These are phyloP conservation scores for Chaetomiaceae sp. DNA, from an alignment of 2,329 filamentous ascomycete genomes.

Conservation along the genomic window DNA sequence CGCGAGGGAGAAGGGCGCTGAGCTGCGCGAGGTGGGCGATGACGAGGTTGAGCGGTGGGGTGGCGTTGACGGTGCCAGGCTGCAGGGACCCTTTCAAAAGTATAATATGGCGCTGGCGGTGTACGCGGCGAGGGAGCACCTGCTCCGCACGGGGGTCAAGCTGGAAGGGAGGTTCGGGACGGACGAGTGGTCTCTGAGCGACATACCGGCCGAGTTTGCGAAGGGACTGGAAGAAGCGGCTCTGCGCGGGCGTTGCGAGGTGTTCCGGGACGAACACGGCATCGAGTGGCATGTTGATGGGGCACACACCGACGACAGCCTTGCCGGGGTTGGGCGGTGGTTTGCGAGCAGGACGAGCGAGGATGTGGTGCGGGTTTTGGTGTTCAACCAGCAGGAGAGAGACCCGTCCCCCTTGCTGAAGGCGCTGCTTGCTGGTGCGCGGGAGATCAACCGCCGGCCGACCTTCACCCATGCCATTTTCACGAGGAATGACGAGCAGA, in stretches of 20 bases:
- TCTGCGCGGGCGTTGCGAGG: slow-evolving; percentile 75
- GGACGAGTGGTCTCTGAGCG: slow-evolving; percentile 15
- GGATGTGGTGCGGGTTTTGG: slow-evolving; percentile 48
- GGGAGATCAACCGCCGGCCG: slow-evolving; percentile 32
- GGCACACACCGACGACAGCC: slow-evolving; percentile 81
- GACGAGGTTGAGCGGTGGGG: slow-evolving; percentile 39
- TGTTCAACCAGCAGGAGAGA: slow-evolving; percentile 92
- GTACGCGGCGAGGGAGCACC: slow-evolving; percentile 53
- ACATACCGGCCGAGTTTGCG: slow-evolving; percentile 52
- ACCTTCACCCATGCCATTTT: slow-evolving; percentile 72
- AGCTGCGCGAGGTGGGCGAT: slow-evolving; percentile 41
- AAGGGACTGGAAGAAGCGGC: slow-evolving; percentile 62
- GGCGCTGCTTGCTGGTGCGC: slow-evolving; percentile 56
- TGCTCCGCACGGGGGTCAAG: slow-evolving; percentile 34
- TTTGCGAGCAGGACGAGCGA: slow-evolving; percentile 48
- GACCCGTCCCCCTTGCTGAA: slow-evolving; percentile 64
- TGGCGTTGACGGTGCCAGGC: slow-evolving; percentile 36
- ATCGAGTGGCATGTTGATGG: slow-evolving; percentile 80
- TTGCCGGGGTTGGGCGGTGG: slow-evolving; percentile 73
- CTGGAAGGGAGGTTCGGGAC: slow-evolving; percentile 21
- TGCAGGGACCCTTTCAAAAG: slow-evolving; percentile 52
- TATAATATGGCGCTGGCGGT: slow-evolving; percentile 57
- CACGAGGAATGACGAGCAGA: slow-evolving; percentile 61
- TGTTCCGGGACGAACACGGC: slow-evolving; percentile 45
- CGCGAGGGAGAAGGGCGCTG: slow-evolving; percentile 51